Base-by-base conservation (phyloP, 352 stramenopile genomes). In the Globisporangium cylindrosporum region DNA sequence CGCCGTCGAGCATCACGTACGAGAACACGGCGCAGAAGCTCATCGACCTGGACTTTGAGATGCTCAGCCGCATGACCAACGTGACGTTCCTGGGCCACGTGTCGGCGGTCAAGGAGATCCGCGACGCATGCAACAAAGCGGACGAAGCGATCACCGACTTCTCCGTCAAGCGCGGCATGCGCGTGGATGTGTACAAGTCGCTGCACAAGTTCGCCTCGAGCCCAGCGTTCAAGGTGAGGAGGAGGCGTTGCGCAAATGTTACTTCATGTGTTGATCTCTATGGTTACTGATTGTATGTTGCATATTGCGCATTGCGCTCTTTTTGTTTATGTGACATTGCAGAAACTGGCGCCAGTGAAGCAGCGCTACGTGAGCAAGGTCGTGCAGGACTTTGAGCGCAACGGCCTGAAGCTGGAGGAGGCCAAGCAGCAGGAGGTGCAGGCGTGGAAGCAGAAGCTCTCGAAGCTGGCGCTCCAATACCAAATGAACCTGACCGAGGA, bases 41-140 rank as follows among this genome's bases (percentile, higher is more conserved):
- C 61, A 84, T 88, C 54, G 85, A 94, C 29, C 72, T 94, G 46
- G 88, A 96, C 67, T 88, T 84, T 66, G 91, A 96, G 69, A 90
- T 94, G 74, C 81, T 94, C 66, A 88, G 77, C 60, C 84, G 86
- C 57, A 76, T 96, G 43, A 91, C 79, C 18, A 93, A 92, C 61
- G 84, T 92, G 62, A 96, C 89, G 57, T 96, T 97, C 73, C 72
- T 96, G 36, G 82, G 89, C 24, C 86, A 96, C 71, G 89, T 92
- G 63, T 84, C 79, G 38, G 73, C 74, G 14, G 73, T 81, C 66
- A 87, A 89, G 67, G 76, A 71, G 29, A 86, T 93, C 36, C 82
- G 89, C 24, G 89, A 95, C 65, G 89, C 89, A 8, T 94, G 89
- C 61, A 92, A 77, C 71, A 85, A 90, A 59, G 89, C 89, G 9